Conservation (phyloP, 257 asterid genomes). For the Ilex asprella region DNA sequence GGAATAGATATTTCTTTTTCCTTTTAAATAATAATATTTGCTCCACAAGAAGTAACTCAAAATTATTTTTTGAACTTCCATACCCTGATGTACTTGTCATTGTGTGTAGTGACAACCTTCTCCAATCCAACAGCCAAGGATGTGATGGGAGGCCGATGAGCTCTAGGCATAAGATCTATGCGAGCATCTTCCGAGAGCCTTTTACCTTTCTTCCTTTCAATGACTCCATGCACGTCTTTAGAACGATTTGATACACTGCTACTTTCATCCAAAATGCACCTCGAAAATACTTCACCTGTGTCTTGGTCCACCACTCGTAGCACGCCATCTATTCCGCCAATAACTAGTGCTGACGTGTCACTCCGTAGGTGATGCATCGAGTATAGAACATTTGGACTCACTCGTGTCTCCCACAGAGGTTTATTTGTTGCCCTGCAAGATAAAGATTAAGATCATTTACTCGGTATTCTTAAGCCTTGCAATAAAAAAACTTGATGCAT, state of each 20-base stretch:
- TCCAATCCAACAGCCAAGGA: slow-evolving; percentile 92
- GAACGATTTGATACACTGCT: slow-evolving; percentile 19
- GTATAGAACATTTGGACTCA: slow-evolving; percentile 68
- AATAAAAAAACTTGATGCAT: neutral
- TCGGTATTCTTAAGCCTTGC: neutral
- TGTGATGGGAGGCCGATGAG: slow-evolving; percentile 53
- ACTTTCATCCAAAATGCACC: slow-evolving; percentile 50
- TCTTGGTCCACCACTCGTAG: slow-evolving; percentile 69
- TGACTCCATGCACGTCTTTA: slow-evolving; percentile 16
- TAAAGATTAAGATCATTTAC: neutral
- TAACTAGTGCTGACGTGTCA: slow-evolving; percentile 62
- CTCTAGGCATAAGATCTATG: slow-evolving; percentile 49
- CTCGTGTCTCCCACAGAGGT: slow-evolving; percentile 60
- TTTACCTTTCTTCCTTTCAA: slow-evolving; percentile 39
- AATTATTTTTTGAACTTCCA: slow-evolving; percentile 44
- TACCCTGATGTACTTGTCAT: slow-evolving; percentile 45
- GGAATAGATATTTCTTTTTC: too few species aligned
- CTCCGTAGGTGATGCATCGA: slow-evolving; percentile 60
- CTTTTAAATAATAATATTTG: too few species aligned
- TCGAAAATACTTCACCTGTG: slow-evolving; percentile 57
- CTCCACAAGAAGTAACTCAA: too few species aligned
- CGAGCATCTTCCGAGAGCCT: slow-evolving; percentile 54
- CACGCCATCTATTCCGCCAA: slow-evolving; percentile 93
- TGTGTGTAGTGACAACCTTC: slow-evolving; percentile 73
- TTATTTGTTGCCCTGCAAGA: slow-evolving; percentile 36